Base-by-base conservation (phyloP, 306 rosid genomes). In the Pyrus pyrifolia region DNA sequence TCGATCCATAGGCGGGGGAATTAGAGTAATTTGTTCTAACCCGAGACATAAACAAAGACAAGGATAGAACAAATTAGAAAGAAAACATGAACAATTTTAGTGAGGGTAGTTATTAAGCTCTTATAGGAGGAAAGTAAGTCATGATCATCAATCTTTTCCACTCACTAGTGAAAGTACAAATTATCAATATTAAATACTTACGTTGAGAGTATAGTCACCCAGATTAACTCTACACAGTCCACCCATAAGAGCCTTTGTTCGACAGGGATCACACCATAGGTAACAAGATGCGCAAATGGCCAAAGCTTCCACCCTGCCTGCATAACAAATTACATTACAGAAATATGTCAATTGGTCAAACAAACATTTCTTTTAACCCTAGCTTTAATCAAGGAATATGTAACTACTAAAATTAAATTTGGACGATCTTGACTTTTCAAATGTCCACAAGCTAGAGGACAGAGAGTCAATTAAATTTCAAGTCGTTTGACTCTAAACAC, bases 271-370 rank as follows among this genome's bases (percentile, higher is more conserved):
- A 92, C 90, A 72, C 97, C 97, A n/a, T 95, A 95, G 61, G 97
- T 95, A 79, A 95, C 78, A 42, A 92, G 91, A 89, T 95, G 97
- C 65, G 98, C 97, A 87, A 95, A 95, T 31, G 98, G 98, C 98
- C 97, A 95, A 60, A 95, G 93, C 81, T 95, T 95, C 98, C 98
- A 92, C 76, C 98, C 97, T 13, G 98, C 98, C 98, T 95, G 85
- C 69, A 75, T 17, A 64, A 78, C 46, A 58, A 81, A 42, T 76
- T 76, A 73, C 33, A 71, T 42, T 44, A 25, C 72, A 75, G 55
- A 82, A 62, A 33, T 46, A 78, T 53, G 51, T 57, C 68, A 44
- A 74, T 70, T 70, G 51, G 60, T 60, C 52, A 33, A 75, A 63
- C 38, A 58, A 23, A 33, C 4, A 65, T 14, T 52, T 65, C 60